Evolutionary conservation across 768 basidiomycete species (phyloP).

Genomic region (Lentinula edodes): DNA sequence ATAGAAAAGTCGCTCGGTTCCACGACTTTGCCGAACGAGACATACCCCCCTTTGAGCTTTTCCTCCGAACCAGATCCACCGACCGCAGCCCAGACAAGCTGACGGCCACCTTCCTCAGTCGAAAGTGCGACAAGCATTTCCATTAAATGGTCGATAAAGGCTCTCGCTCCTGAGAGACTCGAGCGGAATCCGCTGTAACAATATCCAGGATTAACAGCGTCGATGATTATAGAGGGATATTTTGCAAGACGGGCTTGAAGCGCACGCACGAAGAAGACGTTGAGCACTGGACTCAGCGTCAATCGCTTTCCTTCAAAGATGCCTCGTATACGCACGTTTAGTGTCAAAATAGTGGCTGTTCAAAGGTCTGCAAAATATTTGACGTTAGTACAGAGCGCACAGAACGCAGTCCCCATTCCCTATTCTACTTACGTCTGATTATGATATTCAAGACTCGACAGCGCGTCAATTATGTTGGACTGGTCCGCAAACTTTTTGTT

Average conservation of each 20-base stretch:
- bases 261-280: slow-evolving; percentile 32
- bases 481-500: slow-evolving; percentile 17
- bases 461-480: slow-evolving; percentile 21
- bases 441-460: slow-evolving; percentile 27
- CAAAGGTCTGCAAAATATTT: slow-evolving; percentile 8
- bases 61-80: slow-evolving; percentile 14
- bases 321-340: slow-evolving; percentile 23
- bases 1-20: slow-evolving; percentile 30
- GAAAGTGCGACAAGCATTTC: slow-evolving; percentile 26
- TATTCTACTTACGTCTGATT: slow-evolving; percentile 14
- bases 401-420: no score
- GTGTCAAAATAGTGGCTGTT: slow-evolving; percentile 23
- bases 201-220: slow-evolving; percentile 34
- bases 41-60: slow-evolving; percentile 25
- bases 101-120: slow-evolving; percentile 29
- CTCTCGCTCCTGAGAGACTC: slow-evolving; percentile 13
- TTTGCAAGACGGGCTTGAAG: slow-evolving; percentile 23
- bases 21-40: slow-evolving; percentile 14
- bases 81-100: slow-evolving; percentile 28
- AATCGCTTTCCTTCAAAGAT: neutral
- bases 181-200: slow-evolving; percentile 32
- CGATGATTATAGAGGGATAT: slow-evolving; percentile 23
- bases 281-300: slow-evolving; percentile 25
- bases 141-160: slow-evolving; percentile 16
- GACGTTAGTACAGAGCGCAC: no score